Base-by-base conservation (phyloP, 2,329 filamentous ascomycete genomes). In the Chaetomiaceae sp. region DNA sequence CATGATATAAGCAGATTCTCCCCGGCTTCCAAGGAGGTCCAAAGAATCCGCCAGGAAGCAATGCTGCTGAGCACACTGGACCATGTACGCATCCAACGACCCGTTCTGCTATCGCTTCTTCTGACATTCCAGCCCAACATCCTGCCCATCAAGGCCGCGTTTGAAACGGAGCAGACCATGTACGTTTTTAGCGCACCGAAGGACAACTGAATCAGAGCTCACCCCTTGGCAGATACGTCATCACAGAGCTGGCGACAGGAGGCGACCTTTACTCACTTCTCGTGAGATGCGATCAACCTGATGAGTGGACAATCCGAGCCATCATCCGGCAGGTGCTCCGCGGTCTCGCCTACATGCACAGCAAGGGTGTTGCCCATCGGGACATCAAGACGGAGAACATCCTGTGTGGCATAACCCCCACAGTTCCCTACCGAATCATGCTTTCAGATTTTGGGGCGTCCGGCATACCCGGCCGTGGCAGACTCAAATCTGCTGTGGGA, bases 371-470 rank as follows among this genome's bases (percentile, higher is more conserved):
- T 6, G 71, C 76, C 0, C 79, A 81, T 60, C 72, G 78, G 1
- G 79, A 82, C 51, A 65, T 81, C 27, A 81, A 82, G 56, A 76
- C 74, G 0, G 77, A 80, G 59, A 81, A 81, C 37, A 70, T 82
- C 3, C 71, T 81, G 11, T 68, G 79, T 51, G 73, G 72, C 0
- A 71, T 71, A 14, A 76, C 75, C 2, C 74, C 75, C 0, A 71
- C 69, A 23, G 64, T 71, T 11, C 65, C 67, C 2, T 73, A 75
- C 47, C 69, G 78, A 8, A 66, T 81, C 3, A 74, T 78, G 57
- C 68, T 82, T 11, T 74, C 77, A 0, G 79, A 82, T 55, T 76
- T 82, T 68, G 78, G 78, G 3, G 72, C 72, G 39, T 77, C 75
- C 1, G 76, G 70, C 12, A 68, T 75, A 11, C 65, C 71, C 8